Base-by-base conservation (phyloP, 495 filamentous ascomycete species). In the Sordaria brevicollis region DNA sequence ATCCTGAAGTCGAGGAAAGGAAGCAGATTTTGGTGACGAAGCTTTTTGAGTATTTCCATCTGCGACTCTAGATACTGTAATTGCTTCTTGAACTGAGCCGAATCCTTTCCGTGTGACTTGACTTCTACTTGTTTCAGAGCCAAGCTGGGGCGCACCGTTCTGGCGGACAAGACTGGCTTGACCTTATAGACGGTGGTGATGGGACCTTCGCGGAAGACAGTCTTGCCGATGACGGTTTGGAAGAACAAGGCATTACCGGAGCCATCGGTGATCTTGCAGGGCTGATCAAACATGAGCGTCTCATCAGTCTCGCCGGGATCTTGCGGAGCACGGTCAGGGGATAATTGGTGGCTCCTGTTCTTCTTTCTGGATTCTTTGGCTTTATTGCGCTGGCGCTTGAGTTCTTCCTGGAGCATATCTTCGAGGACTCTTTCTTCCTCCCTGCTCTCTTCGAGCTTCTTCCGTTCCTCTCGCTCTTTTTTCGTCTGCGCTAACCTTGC, bases 1-100 rank as follows among this genome's bases (percentile, higher is more conserved):
- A 98, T 92, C 65, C 90, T 91, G 81, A 92, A 97, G 68, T 92
- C 92, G 43, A 96, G 79, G 62, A 97, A 84, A 11, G 90, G 87
- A 5, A 93, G 81, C 31, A 97, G 76, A 78, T 92, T 92, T n/a
- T 87, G 83, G 74, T 97, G 93, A 34, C 86, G 87, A 36, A 96
- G 77, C 72, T 86, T 87, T 76, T 89, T 94, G 36, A 95, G 77
- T 3, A 80, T 79, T 71, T 96, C 92, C 34, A 99, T 77, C 66
- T 90, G 86, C 13, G 79, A 79, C 76, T 94, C 92, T 33, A 93
- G 74, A 6, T 82, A 79, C 76, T 90, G 86, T 29, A 93, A 79
- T 43, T 88, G 84, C 67, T 85, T 91, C 81, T 91, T 97, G 79
- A 86, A 83, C 29, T 81, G 78, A 21, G 73, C 77, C 65, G 87